A percentile compares a stretch with the other conserved stretches of the same genome.
Evolutionary conservation across 805 yeast species (phyloP).

Genomic region (Starmerella tilneyi): DNA sequence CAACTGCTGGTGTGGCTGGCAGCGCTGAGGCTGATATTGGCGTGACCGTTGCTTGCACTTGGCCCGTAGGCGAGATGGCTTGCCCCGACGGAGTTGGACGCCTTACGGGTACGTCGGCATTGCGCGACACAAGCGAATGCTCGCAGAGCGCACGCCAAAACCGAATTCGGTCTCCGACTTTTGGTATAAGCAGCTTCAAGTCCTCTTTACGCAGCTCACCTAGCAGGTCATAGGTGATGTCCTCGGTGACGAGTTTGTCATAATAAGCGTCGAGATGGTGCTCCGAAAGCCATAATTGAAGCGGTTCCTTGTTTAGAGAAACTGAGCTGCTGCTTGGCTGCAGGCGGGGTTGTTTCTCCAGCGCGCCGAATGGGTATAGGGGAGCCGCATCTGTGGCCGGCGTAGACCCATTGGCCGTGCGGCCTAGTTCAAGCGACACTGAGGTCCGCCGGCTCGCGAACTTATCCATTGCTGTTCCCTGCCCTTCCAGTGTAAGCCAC

Average conservation of each 20-base stretch:
- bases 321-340: neutral
- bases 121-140: neutral
- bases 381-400: no score
- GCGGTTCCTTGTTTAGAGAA: neutral
- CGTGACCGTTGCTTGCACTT: neutral
- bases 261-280: constrained; percentile 24
- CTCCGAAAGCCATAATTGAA: constrained; percentile 8
- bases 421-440: neutral
- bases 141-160: constrained; percentile 34
- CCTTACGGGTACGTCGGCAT: neutral
- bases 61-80: neutral
- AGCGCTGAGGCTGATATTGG: no score
- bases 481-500: no score
- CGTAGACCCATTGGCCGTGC: neutral
- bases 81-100: neutral
- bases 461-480: neutral
- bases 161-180: constrained; percentile 73
- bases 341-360: neutral
- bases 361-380: no score
- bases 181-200: constrained; percentile 59
- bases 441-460: neutral
- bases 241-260: constrained; percentile 35
- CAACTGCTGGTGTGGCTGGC: neutral
- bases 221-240: constrained; percentile 46
- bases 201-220: constrained; percentile 53